phyloP scores from a whole-genome alignment of 176 grass and related monocot species.

The Zea luxurians region DNA sequence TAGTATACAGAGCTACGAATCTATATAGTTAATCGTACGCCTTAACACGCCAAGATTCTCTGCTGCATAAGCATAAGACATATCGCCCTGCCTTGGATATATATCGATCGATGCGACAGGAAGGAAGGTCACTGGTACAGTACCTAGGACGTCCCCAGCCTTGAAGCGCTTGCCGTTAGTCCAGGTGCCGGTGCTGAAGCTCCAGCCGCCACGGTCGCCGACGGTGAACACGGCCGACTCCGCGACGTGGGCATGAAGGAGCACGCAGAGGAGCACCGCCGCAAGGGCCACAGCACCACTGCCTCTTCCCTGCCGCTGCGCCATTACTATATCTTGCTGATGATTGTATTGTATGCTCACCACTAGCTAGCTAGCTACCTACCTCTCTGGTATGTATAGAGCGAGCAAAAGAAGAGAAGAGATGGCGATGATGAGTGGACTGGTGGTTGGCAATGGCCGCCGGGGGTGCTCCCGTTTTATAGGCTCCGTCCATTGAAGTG shows the following conservation, averaged over 20 bases:
- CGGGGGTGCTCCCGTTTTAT: neutral
- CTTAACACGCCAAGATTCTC: too few relatives aligned
- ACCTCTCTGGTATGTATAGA: too few relatives aligned
- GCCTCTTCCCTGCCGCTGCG: constrained; percentile 51
- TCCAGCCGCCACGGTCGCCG: constrained; percentile 59
- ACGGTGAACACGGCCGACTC: constrained; percentile 61
- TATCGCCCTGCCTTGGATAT: too few relatives aligned
- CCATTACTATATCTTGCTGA: neutral
- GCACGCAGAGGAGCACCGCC: constrained; percentile 45
- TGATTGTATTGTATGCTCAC: too few relatives aligned
- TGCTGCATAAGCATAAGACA: too few relatives aligned
- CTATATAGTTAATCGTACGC: too few relatives aligned
- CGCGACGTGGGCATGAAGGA: constrained; percentile 29
- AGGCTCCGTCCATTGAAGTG: neutral
- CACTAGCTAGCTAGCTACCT: too few relatives aligned
- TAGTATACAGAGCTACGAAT: too few relatives aligned
- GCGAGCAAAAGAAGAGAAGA: neutral
- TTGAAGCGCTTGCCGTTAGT: constrained; percentile 65
- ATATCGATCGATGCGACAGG: too few relatives aligned
- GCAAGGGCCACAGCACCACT: constrained; percentile 17
- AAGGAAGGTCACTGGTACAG: too few relatives aligned
- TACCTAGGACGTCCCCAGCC: constrained; percentile 59
- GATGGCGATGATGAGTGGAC: neutral
- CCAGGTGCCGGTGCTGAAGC: constrained; percentile 46
- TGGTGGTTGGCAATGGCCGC: constrained; percentile 21